Evolutionary conservation across 1,284 basidiomycete species (phyloP).

Genomic region (Microbotryum intermedium): DNA sequence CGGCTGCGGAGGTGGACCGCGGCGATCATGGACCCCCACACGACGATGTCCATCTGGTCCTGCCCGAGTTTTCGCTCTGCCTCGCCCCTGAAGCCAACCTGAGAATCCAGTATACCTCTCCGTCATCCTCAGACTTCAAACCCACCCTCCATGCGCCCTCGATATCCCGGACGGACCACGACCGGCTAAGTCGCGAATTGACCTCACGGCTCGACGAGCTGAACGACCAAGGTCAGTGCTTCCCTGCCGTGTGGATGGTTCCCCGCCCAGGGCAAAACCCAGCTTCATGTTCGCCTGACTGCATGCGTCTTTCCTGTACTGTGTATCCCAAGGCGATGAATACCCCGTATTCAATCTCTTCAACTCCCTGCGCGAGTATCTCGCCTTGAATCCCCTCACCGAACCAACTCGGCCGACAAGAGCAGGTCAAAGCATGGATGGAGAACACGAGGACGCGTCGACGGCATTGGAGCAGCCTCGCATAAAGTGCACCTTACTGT

Average conservation of each 20-base stretch:
- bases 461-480: neutral
- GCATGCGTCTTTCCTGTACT: neutral
- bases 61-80: conserved; percentile 1
- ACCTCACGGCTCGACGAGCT: neutral
- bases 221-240: neutral
- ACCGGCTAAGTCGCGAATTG: neutral
- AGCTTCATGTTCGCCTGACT: neutral
- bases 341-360: conserved; percentile 16
- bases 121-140: neutral
- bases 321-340: neutral
- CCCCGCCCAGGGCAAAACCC: too few relatives aligned
- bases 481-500: conserved; percentile 14
- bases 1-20: neutral
- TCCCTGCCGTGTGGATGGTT: neutral
- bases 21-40: neutral
- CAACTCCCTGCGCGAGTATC: conserved; percentile 6
- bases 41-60: neutral
- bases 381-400: conserved; percentile 4
- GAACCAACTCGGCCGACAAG: neutral
- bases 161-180: conserved; percentile 5
- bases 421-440: too few relatives aligned
- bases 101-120: neutral
- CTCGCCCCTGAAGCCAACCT: conserved; percentile 1
- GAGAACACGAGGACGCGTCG: neutral
- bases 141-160: conserved; percentile 1